phyloP scores from a whole-genome alignment of 2,329 filamentous ascomycete genomes.

The Grosmannia huntii region DNA sequence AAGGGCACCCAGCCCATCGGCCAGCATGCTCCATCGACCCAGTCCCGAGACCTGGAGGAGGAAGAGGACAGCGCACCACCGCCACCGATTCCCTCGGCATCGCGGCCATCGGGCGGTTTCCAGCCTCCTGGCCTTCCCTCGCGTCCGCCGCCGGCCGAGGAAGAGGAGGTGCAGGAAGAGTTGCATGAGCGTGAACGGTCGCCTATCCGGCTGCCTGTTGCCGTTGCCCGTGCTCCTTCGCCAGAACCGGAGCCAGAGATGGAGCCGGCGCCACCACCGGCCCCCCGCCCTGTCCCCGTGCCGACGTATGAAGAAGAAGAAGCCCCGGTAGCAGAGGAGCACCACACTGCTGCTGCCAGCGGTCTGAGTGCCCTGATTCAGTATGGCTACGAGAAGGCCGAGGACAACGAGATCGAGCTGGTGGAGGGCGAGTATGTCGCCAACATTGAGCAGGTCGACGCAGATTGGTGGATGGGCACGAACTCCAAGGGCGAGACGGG shows the following conservation, averaged over 20 bases:
- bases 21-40: conserved; percentile 21
- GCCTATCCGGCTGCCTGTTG: conserved; percentile 76
- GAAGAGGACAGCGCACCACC: conserved; percentile 37
- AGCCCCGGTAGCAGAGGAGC: conserved; percentile 48
- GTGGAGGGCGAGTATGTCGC: conserved; percentile 77
- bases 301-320: conserved; percentile 42
- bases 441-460: conserved; percentile 93
- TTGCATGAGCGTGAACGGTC: conserved; percentile 41
- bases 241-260: conserved; percentile 5
- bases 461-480: conserved; percentile 97
- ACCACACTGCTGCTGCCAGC: conserved; percentile 32
- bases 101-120: conserved; percentile 62
- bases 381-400: conserved; percentile 95
- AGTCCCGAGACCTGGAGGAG: conserved; percentile 18
- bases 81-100: conserved; percentile 48
- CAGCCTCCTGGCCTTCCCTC: conserved; percentile 66
- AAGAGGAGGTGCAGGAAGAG: conserved; percentile 45
- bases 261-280: conserved; percentile 25
- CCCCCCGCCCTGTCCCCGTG: conserved; percentile 34
- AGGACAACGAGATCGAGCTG: conserved; percentile 92
- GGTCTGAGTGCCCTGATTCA: conserved; percentile 64
- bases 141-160: conserved; percentile 38
- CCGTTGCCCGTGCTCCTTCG: conserved; percentile 53
- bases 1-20: conserved; percentile 63
- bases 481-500: conserved; percentile 76